These are phyloP conservation scores for Lodderomyces margitis DNA, from an alignment of 1,139 yeast species.

Conservation along the genomic window DNA sequence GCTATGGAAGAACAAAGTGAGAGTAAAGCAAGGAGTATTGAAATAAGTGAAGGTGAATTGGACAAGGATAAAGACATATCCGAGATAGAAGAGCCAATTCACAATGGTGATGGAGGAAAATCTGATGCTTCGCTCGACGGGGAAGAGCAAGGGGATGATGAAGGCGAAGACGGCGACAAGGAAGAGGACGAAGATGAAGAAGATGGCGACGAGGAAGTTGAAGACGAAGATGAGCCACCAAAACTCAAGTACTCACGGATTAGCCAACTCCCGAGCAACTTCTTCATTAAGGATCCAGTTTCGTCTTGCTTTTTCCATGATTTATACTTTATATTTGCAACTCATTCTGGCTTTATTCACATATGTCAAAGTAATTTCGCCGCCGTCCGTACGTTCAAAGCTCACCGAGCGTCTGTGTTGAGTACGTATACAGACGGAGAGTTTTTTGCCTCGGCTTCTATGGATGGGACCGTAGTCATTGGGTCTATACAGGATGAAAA, in stretches of 20 bases:
- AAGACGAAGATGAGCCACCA: slow-evolving; percentile 64
- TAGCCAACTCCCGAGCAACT: slow-evolving; percentile 58
- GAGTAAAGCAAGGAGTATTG: no score
- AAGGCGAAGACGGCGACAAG: slow-evolving; percentile 11
- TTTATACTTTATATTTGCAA: slow-evolving; percentile 70
- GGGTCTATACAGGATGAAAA: slow-evolving; percentile 64
- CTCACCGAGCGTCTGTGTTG: slow-evolving; percentile 82
- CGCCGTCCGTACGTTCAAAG: slow-evolving; percentile 68
- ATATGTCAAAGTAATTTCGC: slow-evolving; percentile 58
- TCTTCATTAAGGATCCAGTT: slow-evolving; percentile 73
- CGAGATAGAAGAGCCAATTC: not conserved
- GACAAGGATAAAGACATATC: not conserved
- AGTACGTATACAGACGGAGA: slow-evolving; percentile 70
- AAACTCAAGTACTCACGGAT: slow-evolving; percentile 69
- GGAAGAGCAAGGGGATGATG: not conserved
- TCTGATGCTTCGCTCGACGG: no score
- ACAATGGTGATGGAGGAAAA: not conserved
- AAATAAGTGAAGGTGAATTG: no score
- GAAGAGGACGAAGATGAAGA: slow-evolving; percentile 14
- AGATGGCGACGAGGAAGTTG: slow-evolving; percentile 45
- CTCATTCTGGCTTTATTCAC: slow-evolving; percentile 84
- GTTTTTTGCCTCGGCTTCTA: slow-evolving; percentile 80
- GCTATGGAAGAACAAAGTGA: no score
- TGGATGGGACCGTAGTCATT: slow-evolving; percentile 89
- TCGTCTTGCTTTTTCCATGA: slow-evolving; percentile 66